These are phyloP conservation scores for Trifolium dubium DNA, from an alignment of 306 rosid genomes.

Conservation along the genomic window DNA sequence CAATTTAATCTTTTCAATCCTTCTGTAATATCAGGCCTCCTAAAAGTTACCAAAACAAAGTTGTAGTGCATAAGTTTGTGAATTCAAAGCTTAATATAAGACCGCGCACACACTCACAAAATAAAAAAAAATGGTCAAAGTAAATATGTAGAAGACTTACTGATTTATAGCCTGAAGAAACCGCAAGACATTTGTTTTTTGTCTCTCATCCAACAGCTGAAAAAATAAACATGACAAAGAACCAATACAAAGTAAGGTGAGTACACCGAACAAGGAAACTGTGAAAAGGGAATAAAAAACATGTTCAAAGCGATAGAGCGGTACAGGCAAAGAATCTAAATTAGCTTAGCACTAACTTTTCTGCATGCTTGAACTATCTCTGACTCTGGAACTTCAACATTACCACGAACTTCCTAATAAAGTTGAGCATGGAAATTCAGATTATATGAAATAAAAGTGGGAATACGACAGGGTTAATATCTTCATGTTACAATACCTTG, in stretches of 20 bases:
- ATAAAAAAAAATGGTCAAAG: not conserved
- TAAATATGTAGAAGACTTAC: constrained; percentile 49
- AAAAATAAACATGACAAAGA: constrained; percentile 44
- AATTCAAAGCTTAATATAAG: not conserved
- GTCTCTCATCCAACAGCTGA: constrained; percentile 93
- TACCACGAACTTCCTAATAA: constrained; percentile 84
- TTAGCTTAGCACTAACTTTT: constrained; percentile 66
- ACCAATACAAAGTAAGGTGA: constrained; percentile 25
- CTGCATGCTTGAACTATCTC: constrained; percentile 97
- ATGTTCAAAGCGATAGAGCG: constrained; percentile 29
- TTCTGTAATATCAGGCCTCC: constrained; percentile 85
- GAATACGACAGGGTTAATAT: not conserved
- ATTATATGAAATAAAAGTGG: not conserved
- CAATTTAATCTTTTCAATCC: constrained; percentile 81
- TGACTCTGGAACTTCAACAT: constrained; percentile 80
- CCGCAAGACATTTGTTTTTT: constrained; percentile 69
- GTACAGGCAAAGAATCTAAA: constrained; percentile 37
- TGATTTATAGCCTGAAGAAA: constrained; percentile 78
- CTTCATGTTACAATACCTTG: constrained; percentile 61
- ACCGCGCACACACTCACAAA: not conserved
- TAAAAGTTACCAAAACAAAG: constrained; percentile 49
- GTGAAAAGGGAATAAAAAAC: constrained; percentile 19
- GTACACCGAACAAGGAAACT: constrained; percentile 2
- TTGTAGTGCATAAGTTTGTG: constrained; percentile 18
- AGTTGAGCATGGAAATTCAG: constrained; percentile 23